Evolutionary conservation across 495 filamentous ascomycete genomes (phyloP), one percentile per base, ranked within the genome.

Genomic region (Penicillium steckii): DNA sequence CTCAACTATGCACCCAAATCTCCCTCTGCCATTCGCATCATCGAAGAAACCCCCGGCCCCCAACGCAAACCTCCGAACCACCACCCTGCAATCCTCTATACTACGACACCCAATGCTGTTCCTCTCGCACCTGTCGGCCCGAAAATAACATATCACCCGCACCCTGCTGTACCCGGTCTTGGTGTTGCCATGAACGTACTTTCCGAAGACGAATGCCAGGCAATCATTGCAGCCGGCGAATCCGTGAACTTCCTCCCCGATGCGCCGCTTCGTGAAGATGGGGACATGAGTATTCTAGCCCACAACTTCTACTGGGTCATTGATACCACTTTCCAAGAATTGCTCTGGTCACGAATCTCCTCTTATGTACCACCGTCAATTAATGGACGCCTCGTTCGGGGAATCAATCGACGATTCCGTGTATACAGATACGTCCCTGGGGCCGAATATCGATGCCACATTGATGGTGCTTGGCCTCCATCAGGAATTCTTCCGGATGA

Each of bases 251-350:
- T 72, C 55, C 35, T 66, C 0, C 69, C 69, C 8, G 69, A 72
- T 30, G 67, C 64, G 8, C 69, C 69, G 35, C 58, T 71, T 24
- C 69, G 69, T 42, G 67, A 69, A 48, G 69, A 72, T 44, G 67
- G 66, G 7, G 69, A 70, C 32, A 55, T 69, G 52, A 71, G 67
- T 53, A 69, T 72, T 42, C 56, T 72, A 3, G 69, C 69, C n/a
- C 67, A 72, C 59, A 72, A 72, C 52, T 72, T 72, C 52, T 72
- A 72, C 58, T 72, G 69, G 69, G 53, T 72, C 9, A 59, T 72
- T 37, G 69, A 72, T 43, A 65, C 62, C 22, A 46, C 62, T 15
- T 72, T 72, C 62, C 69, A 72, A 41, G 67, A 72, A 32, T 54
- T 65, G n/a, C 67, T 72, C 21, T 72, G 69, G 69, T 49, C 60